Percentiles rank a stretch among this genome's conserved stretches.
phyloP scores from a whole-genome alignment of 2,329 filamentous ascomycete species.

The Fusarium nisikadoi region DNA sequence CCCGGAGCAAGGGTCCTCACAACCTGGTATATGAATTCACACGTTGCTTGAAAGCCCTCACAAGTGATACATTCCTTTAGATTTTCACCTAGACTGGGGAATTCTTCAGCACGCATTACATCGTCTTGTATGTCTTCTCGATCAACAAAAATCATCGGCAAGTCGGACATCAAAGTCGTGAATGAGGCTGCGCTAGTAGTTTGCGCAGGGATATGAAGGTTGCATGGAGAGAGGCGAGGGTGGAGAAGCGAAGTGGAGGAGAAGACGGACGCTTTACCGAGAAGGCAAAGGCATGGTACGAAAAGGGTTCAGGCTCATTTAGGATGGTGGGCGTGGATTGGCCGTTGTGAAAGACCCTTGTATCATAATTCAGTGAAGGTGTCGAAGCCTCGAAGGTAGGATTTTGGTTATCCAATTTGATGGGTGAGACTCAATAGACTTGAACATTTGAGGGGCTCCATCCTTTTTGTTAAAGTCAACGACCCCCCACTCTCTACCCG shows the following conservation, averaged over 20 bases:
- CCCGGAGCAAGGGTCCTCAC: conserved; percentile 18
- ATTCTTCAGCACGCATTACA: neutral
- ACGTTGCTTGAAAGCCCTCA: neutral
- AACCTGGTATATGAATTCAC: neutral
- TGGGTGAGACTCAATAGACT: conserved; percentile 5
- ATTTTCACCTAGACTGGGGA: neutral
- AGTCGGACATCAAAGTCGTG: conserved; percentile 4
- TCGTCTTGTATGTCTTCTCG: neutral
- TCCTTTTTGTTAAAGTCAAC: conserved; percentile 32
- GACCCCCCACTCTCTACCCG: conserved; percentile 38
- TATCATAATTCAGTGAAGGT: neutral
- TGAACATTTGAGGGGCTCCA: conserved; percentile 6
- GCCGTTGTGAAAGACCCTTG: neutral
- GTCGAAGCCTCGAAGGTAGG: neutral
- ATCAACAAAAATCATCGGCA: neutral
- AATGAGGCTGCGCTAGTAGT: conserved; percentile 42
- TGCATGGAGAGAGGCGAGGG: conserved; percentile 31
- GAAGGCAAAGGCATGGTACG: conserved; percentile 31
- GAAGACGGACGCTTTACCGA: conserved; percentile 35
- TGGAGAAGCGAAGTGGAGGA: conserved; percentile 34
- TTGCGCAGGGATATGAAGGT: conserved; percentile 31
- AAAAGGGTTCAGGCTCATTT: conserved; percentile 35
- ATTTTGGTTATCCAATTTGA: conserved; percentile 5
- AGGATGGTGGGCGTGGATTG: conserved; percentile 21
- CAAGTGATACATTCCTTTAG: neutral